Conservation (phyloP, 2,329 filamentous ascomycete species). For the Botrytis aclada region DNA sequence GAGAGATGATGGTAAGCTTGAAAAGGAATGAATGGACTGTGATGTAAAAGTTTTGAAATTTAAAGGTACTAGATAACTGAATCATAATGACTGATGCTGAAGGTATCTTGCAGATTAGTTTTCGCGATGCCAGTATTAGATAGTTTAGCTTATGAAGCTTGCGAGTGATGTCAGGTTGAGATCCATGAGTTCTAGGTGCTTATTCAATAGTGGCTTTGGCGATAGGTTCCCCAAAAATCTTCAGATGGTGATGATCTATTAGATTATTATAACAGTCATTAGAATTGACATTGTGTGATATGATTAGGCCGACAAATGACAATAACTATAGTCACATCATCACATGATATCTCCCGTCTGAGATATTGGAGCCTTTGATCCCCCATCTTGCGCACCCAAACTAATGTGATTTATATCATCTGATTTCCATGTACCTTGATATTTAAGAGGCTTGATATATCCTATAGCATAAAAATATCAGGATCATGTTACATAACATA, state of each 20-base stretch:
- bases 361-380: neutral
- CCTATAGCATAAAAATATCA: too few species aligned
- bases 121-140: neutral
- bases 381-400: neutral
- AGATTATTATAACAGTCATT: too few species aligned
- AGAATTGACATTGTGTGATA: too few species aligned
- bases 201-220: neutral
- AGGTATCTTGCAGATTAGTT: neutral
- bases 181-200: neutral
- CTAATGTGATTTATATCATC: neutral
- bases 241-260: too few species aligned
- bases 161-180: neutral
- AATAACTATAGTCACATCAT: neutral
- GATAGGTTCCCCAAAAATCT: neutral
- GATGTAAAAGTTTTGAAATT: neutral
- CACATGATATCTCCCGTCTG: neutral
- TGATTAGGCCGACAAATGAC: neutral
- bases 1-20: neutral
- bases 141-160: neutral
- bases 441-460: neutral
- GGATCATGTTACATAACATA: neutral
- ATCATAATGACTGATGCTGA: neutral
- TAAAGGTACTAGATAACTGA: neutral
- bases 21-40: neutral
- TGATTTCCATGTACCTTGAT: neutral